Conservation (phyloP, 2,329 filamentous ascomycete species). For the Falciphora oryzae region DNA sequence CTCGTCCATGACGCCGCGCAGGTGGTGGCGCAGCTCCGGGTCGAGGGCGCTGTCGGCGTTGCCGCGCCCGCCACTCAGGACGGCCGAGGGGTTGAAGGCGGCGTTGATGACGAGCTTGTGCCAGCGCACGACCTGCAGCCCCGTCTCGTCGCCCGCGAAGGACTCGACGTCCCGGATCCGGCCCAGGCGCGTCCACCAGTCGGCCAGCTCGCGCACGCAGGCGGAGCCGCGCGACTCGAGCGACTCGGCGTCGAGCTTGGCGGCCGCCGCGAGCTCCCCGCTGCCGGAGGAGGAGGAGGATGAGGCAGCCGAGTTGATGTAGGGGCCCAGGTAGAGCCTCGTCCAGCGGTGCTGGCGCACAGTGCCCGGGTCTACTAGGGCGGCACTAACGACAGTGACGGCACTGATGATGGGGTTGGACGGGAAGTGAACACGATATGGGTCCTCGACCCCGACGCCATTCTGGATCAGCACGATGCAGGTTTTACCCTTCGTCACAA, state of each 20-base stretch:
- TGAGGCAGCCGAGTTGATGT: conserved; percentile 35
- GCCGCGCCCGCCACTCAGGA: conserved; percentile 57
- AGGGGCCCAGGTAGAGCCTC: conserved; percentile 63
- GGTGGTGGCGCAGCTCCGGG: conserved; percentile 54
- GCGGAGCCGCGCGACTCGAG: conserved; percentile 24
- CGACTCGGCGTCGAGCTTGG: neutral
- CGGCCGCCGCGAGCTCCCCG: conserved; percentile 12
- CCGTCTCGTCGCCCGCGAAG: conserved; percentile 51
- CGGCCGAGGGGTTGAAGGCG: conserved; percentile 66
- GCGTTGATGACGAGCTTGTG: conserved; percentile 75
- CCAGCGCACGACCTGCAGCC: conserved; percentile 66
- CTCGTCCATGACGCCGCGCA: conserved; percentile 64
- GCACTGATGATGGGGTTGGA: conserved; percentile 56
- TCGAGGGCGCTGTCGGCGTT: conserved; percentile 62
- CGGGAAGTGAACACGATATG: conserved; percentile 59
- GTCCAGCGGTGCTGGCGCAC: conserved; percentile 71
- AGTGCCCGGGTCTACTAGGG: conserved; percentile 55
- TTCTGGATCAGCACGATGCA: conserved; percentile 66
- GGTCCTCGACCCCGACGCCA: conserved; percentile 63
- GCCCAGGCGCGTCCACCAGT: conserved; percentile 49
- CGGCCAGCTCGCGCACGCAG: conserved; percentile 43
- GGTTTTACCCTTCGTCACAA: conserved; percentile 44
- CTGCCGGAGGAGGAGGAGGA: conserved; percentile 10
- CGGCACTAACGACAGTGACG: conserved; percentile 64
- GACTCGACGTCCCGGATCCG: conserved; percentile 59